Conservation (phyloP, 2,329 filamentous ascomycete genomes). For the Hortaea werneckii region DNA sequence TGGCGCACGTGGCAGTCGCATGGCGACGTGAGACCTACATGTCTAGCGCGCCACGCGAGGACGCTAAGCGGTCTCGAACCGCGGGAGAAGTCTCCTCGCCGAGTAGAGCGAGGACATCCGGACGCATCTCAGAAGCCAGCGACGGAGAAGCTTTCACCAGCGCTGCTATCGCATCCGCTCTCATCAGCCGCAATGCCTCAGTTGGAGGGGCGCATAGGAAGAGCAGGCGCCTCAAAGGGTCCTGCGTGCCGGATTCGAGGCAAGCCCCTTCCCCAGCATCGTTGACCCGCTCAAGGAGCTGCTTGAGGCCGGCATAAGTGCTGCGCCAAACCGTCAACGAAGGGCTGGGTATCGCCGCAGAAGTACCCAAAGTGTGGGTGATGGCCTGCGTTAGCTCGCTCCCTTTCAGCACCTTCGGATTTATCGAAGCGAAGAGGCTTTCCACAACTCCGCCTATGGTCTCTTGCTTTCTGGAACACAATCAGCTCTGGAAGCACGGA, state of each 20-base stretch:
- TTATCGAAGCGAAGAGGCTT: slow-evolving; percentile 21
- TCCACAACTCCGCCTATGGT: slow-evolving; percentile 21
- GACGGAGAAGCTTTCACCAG: slow-evolving; percentile 9
- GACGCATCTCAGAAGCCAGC: slow-evolving; percentile 9
- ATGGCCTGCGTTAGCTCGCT: slow-evolving; percentile 8
- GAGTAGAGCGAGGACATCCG: slow-evolving; percentile 10
- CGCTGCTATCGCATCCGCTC: slow-evolving; percentile 20
- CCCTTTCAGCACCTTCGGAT: slow-evolving; percentile 12
- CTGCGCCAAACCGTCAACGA: slow-evolving; percentile 12
- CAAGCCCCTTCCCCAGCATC: slow-evolving; percentile 4
- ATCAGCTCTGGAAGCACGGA: slow-evolving; percentile 1
- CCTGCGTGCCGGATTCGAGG: slow-evolving; percentile 5
- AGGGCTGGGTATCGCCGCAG: slow-evolving; percentile 8
- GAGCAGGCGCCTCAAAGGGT: slow-evolving; percentile 14
- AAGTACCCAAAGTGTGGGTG: slow-evolving; percentile 9
- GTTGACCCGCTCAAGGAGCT: slow-evolving; percentile 8
- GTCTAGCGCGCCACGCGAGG: no score
- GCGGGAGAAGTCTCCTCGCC: slow-evolving; percentile 12
- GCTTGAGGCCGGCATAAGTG: slow-evolving; percentile 14
- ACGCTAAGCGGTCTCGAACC: slow-evolving; percentile 12
- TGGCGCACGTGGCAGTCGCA: no score
- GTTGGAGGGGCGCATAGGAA: slow-evolving; percentile 17
- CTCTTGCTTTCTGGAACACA: slow-evolving; percentile 13
- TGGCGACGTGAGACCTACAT: no score
- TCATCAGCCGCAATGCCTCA: slow-evolving; percentile 19